These are phyloP conservation scores for Zygosaccharomyces pseudobailii DNA, from an alignment of 1,139 yeast genomes.

Conservation along the genomic window DNA sequence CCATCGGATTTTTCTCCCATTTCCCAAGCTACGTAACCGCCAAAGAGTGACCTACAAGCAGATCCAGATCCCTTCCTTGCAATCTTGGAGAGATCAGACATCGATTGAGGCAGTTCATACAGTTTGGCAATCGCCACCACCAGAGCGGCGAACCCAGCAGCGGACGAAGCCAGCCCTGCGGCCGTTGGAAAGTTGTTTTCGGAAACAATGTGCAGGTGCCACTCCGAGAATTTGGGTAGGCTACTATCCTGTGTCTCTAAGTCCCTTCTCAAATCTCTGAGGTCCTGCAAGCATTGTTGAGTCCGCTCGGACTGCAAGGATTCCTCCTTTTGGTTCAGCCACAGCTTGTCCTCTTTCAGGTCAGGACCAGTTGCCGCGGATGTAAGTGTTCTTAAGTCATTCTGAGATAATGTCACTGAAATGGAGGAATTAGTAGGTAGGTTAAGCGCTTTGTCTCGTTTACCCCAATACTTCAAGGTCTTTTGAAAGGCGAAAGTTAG, in stretches of 20 bases:
- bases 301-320: slow-evolving; percentile 65
- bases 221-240: slow-evolving; percentile 58
- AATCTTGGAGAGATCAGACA: slow-evolving; percentile 80
- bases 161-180: slow-evolving; percentile 96
- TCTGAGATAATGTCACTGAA: slow-evolving; percentile 87
- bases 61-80: slow-evolving; percentile 99
- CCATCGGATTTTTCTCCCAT: slow-evolving; percentile 79
- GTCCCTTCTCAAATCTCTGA: slow-evolving; percentile 59
- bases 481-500: slow-evolving; percentile 20
- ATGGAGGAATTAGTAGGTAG: slow-evolving; percentile 94
- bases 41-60: slow-evolving; percentile 93
- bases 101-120: slow-evolving; percentile 72
- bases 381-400: slow-evolving; percentile 84
- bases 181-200: slow-evolving; percentile 99
- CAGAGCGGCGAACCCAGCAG: slow-evolving; percentile 97
- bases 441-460: slow-evolving; percentile 80
- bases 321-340: slow-evolving; percentile 78
- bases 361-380: slow-evolving; percentile 67
- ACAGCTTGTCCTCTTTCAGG: slow-evolving; percentile 62
- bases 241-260: slow-evolving; percentile 47
- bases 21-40: slow-evolving; percentile 99
- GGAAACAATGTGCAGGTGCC: slow-evolving; percentile 74
- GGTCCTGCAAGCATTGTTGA: slow-evolving; percentile 71
- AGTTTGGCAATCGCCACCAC: slow-evolving; percentile 81
- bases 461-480: slow-evolving; percentile 98